Evolutionary conservation across 1,284 basidiomycete genomes (phyloP), one percentile per base, ranked within the genome.

Genomic region (Boletus sp.): DNA sequence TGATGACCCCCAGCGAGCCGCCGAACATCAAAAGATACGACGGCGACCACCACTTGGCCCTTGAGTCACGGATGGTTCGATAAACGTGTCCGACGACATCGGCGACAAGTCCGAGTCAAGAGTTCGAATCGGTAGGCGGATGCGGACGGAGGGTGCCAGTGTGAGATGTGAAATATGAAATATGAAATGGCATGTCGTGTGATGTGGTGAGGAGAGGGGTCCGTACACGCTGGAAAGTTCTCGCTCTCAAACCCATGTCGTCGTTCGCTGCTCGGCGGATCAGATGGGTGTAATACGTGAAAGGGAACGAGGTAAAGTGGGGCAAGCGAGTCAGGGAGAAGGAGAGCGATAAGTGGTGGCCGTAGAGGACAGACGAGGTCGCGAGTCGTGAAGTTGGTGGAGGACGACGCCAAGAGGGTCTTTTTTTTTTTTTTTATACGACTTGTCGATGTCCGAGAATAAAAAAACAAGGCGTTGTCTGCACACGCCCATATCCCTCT

Each of bases 51-150:
- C 60, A 65, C 17, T 53, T 64, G 33, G 33, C 4, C 16, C 54
- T 65, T 30, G n/a, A n/a, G n/a, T n/a, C n/a, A 33, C 5, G 10
- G 46, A 50, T 1, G 45, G 49, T 6, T 64, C 58, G 33, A 62
- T 56, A 22, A 60, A 62, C 32, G 58, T 55, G 29, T 64, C 60
- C 10, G 59, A 58, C 26, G 60, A 65, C 9, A 27, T 26, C 8
- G 61, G 65, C 2, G 58, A 66, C 2, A 46, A 17, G 19, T 58
- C 52, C 25, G 64, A 64, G 41, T 65, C 62, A n/a, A n/a, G 33
- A 53, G n/a, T 36, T 64, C 52, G 32, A 65, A 58, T 32, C 36
- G 17, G 16, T 64, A 52, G 14, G 61, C 43, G 8, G 10, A 48
- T 35, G 41, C 42, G 49, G 7, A 27, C 26, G 30, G 37, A 43